These are phyloP conservation scores for Trichoderma simmonsii DNA, from an alignment of 2,329 filamentous ascomycete genomes.

Conservation along the genomic window DNA sequence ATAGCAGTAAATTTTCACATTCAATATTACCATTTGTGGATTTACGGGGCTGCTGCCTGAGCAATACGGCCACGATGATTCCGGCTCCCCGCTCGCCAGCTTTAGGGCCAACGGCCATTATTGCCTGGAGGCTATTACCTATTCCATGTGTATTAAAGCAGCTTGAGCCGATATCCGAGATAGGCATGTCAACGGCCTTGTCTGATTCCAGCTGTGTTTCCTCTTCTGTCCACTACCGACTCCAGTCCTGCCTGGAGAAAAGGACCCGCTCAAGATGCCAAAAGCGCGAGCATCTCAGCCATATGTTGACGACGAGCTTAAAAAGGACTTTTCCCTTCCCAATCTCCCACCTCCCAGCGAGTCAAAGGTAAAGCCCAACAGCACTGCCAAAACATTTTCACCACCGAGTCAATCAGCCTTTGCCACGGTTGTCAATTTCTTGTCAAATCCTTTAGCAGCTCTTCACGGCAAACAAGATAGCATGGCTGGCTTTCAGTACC, in stretches of 20 bases:
- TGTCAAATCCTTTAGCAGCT: neutral
- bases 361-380: neutral
- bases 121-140: neutral
- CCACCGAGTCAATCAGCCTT: neutral
- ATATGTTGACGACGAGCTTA: neutral
- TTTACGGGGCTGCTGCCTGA: constrained; percentile 2
- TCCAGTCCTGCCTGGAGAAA: neutral
- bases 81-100: neutral
- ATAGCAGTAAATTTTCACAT: neutral
- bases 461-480: neutral
- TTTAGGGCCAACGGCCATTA: neutral
- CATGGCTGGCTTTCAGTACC: constrained; percentile 10
- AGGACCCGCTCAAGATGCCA: neutral
- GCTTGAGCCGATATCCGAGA: neutral
- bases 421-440: neutral
- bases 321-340: neutral
- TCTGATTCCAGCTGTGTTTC: neutral
- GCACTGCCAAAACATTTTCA: neutral
- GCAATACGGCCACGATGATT: neutral
- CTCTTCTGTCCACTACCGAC: neutral
- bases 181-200: neutral
- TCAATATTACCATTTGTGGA: neutral
- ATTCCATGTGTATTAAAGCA: neutral
- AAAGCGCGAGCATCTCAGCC: neutral
- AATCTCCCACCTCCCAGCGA: neutral